Evolutionary conservation across 2,329 filamentous ascomycete species (phyloP), one percentile per base, ranked within the genome.

Genomic region (Tolypocladium sp.): DNA sequence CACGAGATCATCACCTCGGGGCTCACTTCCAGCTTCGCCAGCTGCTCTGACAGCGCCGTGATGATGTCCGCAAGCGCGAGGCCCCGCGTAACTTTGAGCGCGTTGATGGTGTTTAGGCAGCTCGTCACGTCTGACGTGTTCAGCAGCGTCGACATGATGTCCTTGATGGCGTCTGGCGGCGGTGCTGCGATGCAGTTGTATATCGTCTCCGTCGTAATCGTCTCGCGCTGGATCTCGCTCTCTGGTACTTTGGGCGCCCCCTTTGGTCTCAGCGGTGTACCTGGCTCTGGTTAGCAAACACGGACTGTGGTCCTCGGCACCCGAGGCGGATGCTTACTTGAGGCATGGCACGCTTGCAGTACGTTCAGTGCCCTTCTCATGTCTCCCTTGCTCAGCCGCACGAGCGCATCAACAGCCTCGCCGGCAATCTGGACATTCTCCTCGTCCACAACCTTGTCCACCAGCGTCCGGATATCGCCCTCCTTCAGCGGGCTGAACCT

Each of bases 151-250:
- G 88, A 83, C 64, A 92, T 81, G 58, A 99, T 97, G 66, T 89
- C 85, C 64, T 84, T 82, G 69, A 97, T 91, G 67, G 96, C 93
- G 30, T 88, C 85, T 0, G 94, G 94, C 65, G 95, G 92, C 4
- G 94, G 94, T 2, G 93, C 93, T 10, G 94, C 94, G 70, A 99
- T 96, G 74, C 94, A 99, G 74, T 92, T 92, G 79, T 97, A 99
- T 69, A 99, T 97, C 9, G 90, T 91, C 71, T 96, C 89, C 41
- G 90, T 96, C 65, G 97, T 96, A 65, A 91, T 84, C 61, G 66
- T 80, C 37, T 97, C 93, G 46, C 91, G 83, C 58, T 88, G 80
- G 35, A 92, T 85, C 58, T 87, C 82, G 74, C 83, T 79, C 62
- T 88, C 78, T 62, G 80, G 79, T 6, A 83, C 73, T 70, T 84